These are phyloP conservation scores for Aulographum hederae DNA, from an alignment of 2,329 filamentous ascomycete species.

Conservation along the genomic window DNA sequence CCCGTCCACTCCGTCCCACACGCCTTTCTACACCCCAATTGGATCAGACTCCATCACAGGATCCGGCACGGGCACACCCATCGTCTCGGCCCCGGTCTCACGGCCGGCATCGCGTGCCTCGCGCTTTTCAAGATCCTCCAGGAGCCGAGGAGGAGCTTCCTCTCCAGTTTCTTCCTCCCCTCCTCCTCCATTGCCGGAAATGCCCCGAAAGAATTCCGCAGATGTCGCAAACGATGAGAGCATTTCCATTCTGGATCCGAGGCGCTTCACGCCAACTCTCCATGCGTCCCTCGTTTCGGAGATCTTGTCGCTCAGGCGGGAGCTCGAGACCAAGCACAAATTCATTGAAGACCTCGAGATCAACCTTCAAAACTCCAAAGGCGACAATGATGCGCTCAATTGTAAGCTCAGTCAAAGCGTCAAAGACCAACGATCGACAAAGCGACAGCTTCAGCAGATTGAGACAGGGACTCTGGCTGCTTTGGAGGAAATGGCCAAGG, in stretches of 20 bases:
- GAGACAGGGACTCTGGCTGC: conserved; percentile 81
- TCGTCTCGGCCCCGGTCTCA: neutral
- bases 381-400: conserved; percentile 57
- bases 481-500: conserved; percentile 62
- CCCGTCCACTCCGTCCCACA: too few relatives aligned
- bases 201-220: neutral
- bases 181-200: neutral
- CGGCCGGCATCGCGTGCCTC: neutral
- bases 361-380: conserved; percentile 48
- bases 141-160: conserved; percentile 31
- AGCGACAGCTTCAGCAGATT: conserved; percentile 68
- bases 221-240: conserved; percentile 46
- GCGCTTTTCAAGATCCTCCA: neutral
- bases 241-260: conserved; percentile 64
- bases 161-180: conserved; percentile 11
- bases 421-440: conserved; percentile 64
- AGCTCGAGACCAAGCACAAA: conserved; percentile 77
- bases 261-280: conserved; percentile 84
- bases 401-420: conserved; percentile 41
- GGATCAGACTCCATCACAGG: neutral
- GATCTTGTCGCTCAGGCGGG: conserved; percentile 69
- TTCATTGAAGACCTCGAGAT: conserved; percentile 74
- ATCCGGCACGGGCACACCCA: neutral
- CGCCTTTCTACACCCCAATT: too few relatives aligned
- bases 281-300: conserved; percentile 91